These are phyloP conservation scores for Fusarium sp. DNA, from an alignment of 2,329 filamentous ascomycete species.

Conservation along the genomic window DNA sequence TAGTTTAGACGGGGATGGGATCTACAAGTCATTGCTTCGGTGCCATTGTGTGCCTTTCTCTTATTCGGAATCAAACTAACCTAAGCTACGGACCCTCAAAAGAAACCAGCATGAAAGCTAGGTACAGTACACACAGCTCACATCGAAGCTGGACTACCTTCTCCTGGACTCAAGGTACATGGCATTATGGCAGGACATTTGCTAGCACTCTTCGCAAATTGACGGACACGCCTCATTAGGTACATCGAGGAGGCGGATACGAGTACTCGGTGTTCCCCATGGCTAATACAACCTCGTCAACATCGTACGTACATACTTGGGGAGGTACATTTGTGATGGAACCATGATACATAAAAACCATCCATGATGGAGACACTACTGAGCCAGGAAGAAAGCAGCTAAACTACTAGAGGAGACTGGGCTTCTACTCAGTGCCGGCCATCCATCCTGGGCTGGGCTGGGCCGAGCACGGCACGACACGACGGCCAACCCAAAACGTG, in stretches of 20 bases:
- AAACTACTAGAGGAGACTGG: conserved; percentile 26
- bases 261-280: conserved; percentile 36
- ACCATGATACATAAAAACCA: conserved; percentile 39
- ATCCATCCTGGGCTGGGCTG: conserved; percentile 14
- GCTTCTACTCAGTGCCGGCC: conserved; percentile 33
- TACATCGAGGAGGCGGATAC: conserved; percentile 38
- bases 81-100: conserved; percentile 36
- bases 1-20: conserved; percentile 42
- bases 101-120: conserved; percentile 22
- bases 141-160: conserved; percentile 29
- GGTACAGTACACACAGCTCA: conserved; percentile 5
- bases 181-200: conserved; percentile 37
- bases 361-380: conserved; percentile 40
- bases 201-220: conserved; percentile 12
- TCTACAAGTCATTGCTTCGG: conserved; percentile 40
- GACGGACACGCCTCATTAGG: conserved; percentile 12
- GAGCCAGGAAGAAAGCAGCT: conserved; percentile 35
- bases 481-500: conserved; percentile 22
- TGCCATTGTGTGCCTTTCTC: conserved; percentile 35
- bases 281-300: conserved; percentile 42
- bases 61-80: conserved; percentile 26
- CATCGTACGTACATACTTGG: conserved; percentile 11
- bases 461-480: conserved; percentile 1
- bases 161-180: conserved; percentile 25
- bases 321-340: conserved; percentile 32